These are phyloP conservation scores for Canavalia ensiformis DNA, from an alignment of 306 rosid genomes.

Conservation along the genomic window DNA sequence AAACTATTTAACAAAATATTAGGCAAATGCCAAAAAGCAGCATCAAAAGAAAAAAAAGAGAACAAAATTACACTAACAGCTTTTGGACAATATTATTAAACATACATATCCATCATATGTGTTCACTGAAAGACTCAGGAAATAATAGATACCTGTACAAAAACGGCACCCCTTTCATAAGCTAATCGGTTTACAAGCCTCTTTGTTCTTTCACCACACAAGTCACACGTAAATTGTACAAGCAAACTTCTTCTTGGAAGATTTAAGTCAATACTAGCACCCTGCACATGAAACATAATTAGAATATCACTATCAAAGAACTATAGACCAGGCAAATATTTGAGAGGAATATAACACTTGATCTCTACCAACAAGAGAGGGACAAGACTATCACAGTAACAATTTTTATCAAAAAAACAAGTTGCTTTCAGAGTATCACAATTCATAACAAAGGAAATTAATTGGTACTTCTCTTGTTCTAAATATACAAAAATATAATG, in stretches of 20 bases:
- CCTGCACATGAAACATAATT: constrained; percentile 55
- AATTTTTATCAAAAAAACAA: neutral
- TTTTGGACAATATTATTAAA: constrained; percentile 34
- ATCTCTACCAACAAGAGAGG: constrained; percentile 15
- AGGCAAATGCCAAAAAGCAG: neutral
- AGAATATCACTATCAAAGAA: constrained; percentile 13
- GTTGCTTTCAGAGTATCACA: constrained; percentile 31
- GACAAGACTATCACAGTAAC: constrained; percentile 13
- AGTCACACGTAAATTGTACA: constrained; percentile 80
- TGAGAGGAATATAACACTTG: constrained; percentile 32
- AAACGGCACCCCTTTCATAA: constrained; percentile 79
- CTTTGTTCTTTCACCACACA: constrained; percentile 82
- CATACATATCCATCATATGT: constrained; percentile 17
- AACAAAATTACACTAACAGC: neutral
- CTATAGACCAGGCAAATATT: neutral
- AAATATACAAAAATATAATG: neutral
- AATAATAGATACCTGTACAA: constrained; percentile 72
- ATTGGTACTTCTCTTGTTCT: neutral
- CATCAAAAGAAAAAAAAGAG: neutral
- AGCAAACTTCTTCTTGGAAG: constrained; percentile 91
- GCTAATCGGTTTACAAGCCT: constrained; percentile 83
- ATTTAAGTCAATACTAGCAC: constrained; percentile 65
- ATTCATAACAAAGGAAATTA: constrained; percentile 26
- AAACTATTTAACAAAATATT: neutral
- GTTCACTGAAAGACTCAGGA: constrained; percentile 30